A percentile compares a stretch with the other conserved stretches of the same genome.
phyloP scores from a whole-genome alignment of 176 grass and related monocot genomes.

The Elaeis guineensis region DNA sequence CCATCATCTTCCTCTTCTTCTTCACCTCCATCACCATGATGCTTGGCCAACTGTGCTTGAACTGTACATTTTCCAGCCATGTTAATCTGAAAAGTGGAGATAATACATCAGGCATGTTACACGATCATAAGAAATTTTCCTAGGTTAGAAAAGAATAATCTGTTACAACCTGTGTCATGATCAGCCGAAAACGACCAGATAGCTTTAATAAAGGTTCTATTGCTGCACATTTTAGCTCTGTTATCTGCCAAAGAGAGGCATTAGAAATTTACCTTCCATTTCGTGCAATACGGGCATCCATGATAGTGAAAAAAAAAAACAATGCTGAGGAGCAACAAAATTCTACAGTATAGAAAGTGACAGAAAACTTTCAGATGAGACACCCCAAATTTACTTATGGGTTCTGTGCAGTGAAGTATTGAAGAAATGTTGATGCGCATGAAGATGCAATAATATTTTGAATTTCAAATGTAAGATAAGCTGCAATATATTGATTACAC shows the following conservation, averaged over 20 bases:
- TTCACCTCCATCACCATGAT: constrained; percentile 3
- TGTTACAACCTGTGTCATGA: constrained; percentile 52
- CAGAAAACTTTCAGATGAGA: no score
- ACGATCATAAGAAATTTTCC: constrained; percentile 1
- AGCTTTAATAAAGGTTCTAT: constrained; percentile 61
- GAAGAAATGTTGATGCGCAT: no score
- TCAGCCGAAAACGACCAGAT: constrained; percentile 65
- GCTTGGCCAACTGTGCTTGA: constrained; percentile 16
- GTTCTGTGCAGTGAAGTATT: no score
- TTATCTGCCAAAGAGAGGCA: constrained; percentile 35
- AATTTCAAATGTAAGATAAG: no score
- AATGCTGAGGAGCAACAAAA: no score
- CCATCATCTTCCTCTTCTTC: constrained; percentile 48
- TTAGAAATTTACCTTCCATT: background rate
- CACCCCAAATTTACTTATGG: no score
- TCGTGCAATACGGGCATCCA: no score
- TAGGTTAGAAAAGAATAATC: background rate
- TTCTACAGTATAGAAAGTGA: background rate
- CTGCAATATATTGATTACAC: no score
- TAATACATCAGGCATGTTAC: constrained; percentile 3
- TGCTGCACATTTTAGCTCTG: constrained; percentile 33
- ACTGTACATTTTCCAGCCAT: constrained; percentile 22
- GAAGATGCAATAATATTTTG: no score
- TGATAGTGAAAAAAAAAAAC: no score
- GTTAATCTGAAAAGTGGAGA: constrained; percentile 33